These are phyloP conservation scores for Corymbia calophylla DNA, from an alignment of 441 rosid species.

Conservation along the genomic window DNA sequence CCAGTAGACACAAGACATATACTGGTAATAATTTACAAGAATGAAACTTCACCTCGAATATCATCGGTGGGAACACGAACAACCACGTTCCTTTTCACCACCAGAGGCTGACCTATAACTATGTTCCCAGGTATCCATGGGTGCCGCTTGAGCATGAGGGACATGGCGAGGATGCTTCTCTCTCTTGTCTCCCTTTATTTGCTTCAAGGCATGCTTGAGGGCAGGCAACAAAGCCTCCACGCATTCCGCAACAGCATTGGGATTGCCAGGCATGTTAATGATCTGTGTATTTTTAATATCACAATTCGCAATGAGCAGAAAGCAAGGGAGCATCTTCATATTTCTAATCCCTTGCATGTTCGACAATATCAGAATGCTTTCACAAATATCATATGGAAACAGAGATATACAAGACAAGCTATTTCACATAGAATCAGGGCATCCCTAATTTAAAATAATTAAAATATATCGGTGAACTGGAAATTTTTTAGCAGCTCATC, in stretches of 20 bases:
- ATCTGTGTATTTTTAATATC: constrained; percentile 37
- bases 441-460: background rate
- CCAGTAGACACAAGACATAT: background rate
- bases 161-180: constrained; percentile 86
- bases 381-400: background rate
- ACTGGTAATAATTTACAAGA: background rate
- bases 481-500: background rate
- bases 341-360: background rate
- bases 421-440: background rate
- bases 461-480: background rate
- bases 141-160: constrained; percentile 59
- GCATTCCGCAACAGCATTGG: constrained; percentile 91
- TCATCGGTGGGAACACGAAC: constrained; percentile 55
- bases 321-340: background rate
- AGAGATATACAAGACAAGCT: background rate
- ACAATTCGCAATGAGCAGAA: background rate
- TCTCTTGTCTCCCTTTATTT: constrained; percentile 87
- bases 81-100: constrained; percentile 16
- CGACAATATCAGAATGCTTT: background rate
- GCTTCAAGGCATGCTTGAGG: constrained; percentile 87
- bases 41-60: background rate
- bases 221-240: constrained; percentile 89
- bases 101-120: constrained; percentile 59
- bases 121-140: constrained; percentile 64
- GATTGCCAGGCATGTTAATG: constrained; percentile 98